Conservation (phyloP, 2,329 filamentous ascomycete genomes). For the Nothopassalora personata region DNA sequence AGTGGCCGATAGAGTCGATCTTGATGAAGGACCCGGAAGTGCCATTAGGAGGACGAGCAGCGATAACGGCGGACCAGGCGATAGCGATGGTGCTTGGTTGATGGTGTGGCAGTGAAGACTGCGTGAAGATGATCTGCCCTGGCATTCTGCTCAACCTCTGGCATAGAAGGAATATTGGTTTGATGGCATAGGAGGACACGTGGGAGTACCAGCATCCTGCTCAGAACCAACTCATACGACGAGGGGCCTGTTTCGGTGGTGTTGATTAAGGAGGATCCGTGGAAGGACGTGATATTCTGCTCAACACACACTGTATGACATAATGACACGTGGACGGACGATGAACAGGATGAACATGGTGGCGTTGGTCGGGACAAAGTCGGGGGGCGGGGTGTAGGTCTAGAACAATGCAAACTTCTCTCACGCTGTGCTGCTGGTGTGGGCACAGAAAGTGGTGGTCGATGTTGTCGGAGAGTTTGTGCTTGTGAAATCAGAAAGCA, state of each 20-base stretch:
- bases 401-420: slow-evolving; percentile 1
- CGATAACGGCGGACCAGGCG: neutral
- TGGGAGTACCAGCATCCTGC: neutral
- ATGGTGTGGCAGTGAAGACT: neutral
- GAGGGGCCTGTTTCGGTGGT: neutral
- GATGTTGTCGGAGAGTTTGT: neutral
- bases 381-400: neutral
- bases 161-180: neutral
- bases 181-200: neutral
- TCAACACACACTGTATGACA: neutral
- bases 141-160: neutral
- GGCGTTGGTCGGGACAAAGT: neutral
- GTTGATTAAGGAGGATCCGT: neutral
- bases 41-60: neutral
- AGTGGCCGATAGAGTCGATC: slow-evolving; percentile 27
- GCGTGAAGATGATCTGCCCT: neutral
- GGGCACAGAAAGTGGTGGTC: neutral
- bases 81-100: neutral
- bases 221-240: neutral
- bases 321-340: neutral
- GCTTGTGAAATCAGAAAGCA: neutral
- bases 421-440: neutral
- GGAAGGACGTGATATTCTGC: neutral
- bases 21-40: slow-evolving; percentile 15
- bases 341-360: neutral